Evolutionary conservation across 192 early-diverging fungal genomes (phyloP).

Genomic region (Gonapodya sp.): DNA sequence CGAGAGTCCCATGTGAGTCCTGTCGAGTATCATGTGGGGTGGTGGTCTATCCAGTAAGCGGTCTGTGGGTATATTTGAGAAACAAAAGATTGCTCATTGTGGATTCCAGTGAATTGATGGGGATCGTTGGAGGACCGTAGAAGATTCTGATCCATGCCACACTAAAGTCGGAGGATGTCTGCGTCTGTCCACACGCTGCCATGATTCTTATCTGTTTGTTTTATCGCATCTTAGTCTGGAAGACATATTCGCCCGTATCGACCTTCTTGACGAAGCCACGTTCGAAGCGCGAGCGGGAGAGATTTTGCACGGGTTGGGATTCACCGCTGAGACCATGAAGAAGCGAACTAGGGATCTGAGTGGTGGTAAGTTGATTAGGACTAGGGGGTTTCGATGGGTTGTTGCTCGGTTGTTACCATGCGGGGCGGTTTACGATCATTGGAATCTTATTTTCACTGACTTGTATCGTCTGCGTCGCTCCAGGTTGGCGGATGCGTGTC

Average conservation of each 20-base stretch:
- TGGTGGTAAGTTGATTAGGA: conserved; percentile 34
- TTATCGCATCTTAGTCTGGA: conserved; percentile 38
- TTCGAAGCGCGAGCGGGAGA: conserved; percentile 88
- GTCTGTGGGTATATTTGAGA: too few species aligned
- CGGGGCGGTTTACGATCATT: background rate
- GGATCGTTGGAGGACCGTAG: too few species aligned
- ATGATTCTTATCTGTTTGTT: background rate
- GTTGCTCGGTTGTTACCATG: too few species aligned
- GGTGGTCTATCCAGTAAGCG: too few species aligned
- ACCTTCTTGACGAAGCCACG: conserved; percentile 80
- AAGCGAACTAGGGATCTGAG: conserved; percentile 93
- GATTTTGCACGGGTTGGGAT: conserved; percentile 90
- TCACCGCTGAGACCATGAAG: conserved; percentile 75
- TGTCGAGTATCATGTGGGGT: background rate
- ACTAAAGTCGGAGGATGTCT: too few species aligned
- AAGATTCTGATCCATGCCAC: too few species aligned
- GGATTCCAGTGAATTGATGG: too few species aligned
- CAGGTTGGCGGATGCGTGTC: conserved; percentile 98
- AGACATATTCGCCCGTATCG: conserved; percentile 94
- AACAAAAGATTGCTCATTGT: too few species aligned
- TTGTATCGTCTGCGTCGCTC: background rate
- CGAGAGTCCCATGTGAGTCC: conserved; percentile 57
- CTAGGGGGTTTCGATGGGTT: too few species aligned
- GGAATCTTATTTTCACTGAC: background rate
- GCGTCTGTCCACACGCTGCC: too few species aligned